Conservation (phyloP, 495 filamentous ascomycete genomes). For the Penicillium ucsense region DNA sequence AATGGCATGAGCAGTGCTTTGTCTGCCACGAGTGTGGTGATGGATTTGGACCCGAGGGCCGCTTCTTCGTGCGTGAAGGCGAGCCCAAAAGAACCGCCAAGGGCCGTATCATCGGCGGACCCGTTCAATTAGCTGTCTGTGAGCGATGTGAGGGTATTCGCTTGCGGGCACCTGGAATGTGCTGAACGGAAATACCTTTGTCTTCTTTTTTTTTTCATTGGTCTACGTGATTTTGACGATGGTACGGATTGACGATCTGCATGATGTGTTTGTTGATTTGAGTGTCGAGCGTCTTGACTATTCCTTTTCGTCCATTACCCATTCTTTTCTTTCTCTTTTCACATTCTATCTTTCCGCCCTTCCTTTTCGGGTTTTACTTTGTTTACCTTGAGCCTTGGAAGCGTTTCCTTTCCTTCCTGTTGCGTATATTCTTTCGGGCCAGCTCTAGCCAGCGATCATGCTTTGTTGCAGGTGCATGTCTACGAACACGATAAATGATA, state of each 20-base stretch:
- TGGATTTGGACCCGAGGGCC: slow-evolving; percentile 49
- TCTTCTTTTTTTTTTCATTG: neutral
- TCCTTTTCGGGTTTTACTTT: no score
- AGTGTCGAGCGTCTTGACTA: slow-evolving; percentile 5
- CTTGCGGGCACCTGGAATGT: slow-evolving; percentile 44
- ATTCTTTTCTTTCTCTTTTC: slow-evolving; percentile 2
- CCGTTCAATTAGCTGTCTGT: slow-evolving; percentile 47
- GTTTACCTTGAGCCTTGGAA: no score
- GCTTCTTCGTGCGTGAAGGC: slow-evolving; percentile 54
- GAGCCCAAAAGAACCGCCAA: slow-evolving; percentile 42
- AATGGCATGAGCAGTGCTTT: slow-evolving; percentile 95
- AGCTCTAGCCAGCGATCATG: no score
- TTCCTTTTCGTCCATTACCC: slow-evolving; percentile 3
- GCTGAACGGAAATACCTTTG: slow-evolving; percentile 1
- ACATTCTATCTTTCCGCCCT: no score
- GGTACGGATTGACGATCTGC: neutral
- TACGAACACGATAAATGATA: no score
- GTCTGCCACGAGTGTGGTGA: slow-evolving; percentile 62
- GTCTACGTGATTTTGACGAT: neutral
- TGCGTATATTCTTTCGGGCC: no score
- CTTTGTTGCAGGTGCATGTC: no score
- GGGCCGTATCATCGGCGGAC: slow-evolving; percentile 38
- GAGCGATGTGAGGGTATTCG: slow-evolving; percentile 55
- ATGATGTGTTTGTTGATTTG: no score
- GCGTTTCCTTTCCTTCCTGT: no score